phyloP scores from a whole-genome alignment of 805 yeast species.

The Deakozyma indianensis region DNA sequence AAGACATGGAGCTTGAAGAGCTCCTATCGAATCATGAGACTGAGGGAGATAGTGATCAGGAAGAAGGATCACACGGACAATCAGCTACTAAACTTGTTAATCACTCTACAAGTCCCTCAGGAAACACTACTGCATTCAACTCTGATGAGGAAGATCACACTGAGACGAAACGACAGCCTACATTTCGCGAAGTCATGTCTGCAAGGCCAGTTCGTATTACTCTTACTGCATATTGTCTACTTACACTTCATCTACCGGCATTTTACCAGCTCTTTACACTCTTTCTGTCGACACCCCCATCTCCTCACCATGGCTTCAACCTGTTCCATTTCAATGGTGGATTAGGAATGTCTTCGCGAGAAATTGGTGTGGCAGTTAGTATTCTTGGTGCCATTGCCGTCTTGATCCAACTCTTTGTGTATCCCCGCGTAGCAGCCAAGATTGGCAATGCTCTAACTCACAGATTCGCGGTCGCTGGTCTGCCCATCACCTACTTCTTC shows the following conservation, averaged over 20 bases:
- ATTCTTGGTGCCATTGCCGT: conserved; percentile 41
- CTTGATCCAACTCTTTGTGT: conserved; percentile 31
- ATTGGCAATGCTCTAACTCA: conserved; percentile 31
- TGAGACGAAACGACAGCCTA: conserved; percentile 2
- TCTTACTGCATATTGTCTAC: conserved; percentile 10
- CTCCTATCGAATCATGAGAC: not conserved
- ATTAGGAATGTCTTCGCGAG: conserved; percentile 31
- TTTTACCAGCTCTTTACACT: conserved; percentile 43
- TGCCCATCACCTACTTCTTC: conserved; percentile 31
- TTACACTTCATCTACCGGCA: conserved; percentile 34
- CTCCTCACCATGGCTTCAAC: conserved; percentile 18
- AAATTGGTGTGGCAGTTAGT: conserved; percentile 37
- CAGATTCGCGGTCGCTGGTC: conserved; percentile 26
- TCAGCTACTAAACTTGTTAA: not conserved
- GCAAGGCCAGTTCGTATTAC: conserved; percentile 13
- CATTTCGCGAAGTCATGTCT: conserved; percentile 7
- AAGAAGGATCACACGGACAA: not conserved
- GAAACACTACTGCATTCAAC: not conserved
- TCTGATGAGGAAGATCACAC: not conserved
- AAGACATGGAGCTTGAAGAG: conserved; percentile 2
- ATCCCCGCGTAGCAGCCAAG: conserved; percentile 35
- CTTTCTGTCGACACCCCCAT: conserved; percentile 27
- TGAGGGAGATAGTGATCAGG: conserved; percentile 5
- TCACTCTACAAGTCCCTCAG: not conserved
- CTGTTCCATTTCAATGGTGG: conserved; percentile 40